phyloP scores from a whole-genome alignment of 192 early-diverging fungal genomes.

The Coemansia sp. region DNA sequence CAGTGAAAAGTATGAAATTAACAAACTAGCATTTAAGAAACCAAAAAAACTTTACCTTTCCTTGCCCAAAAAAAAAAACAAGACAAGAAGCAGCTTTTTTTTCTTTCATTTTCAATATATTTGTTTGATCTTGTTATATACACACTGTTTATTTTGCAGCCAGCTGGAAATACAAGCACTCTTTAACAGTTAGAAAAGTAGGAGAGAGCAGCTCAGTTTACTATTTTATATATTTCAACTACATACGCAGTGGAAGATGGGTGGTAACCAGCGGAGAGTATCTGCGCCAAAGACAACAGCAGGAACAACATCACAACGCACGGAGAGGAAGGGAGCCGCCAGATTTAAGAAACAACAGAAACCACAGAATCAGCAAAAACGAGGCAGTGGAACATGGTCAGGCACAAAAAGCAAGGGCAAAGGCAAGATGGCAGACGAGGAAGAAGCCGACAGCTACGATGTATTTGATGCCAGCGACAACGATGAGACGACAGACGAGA shows the following conservation, averaged over 20 bases:
- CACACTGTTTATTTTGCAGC: too few species aligned
- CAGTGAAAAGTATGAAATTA: too few species aligned
- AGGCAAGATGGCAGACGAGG: not conserved
- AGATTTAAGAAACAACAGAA: too few species aligned
- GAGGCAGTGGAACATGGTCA: not conserved
- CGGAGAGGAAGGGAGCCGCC: conserved; percentile 1
- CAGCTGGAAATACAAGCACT: too few species aligned
- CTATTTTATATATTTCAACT: too few species aligned
- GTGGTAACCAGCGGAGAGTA: conserved; percentile 18
- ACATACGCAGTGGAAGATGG: conserved; percentile 11
- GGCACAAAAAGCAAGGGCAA: not conserved
- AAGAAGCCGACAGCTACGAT: conserved; percentile 6
- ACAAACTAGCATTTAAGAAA: too few species aligned
- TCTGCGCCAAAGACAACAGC: conserved; percentile 12
- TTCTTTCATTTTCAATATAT: not conserved
- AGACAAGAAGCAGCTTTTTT: not conserved
- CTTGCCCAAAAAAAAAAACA: not conserved
- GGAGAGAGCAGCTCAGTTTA: too few species aligned
- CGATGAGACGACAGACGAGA: conserved; percentile 5
- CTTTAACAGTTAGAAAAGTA: too few species aligned
- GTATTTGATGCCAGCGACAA: conserved; percentile 20
- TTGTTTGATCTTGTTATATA: not conserved
- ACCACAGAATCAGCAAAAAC: not conserved
- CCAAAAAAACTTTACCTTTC: not conserved
- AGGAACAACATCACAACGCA: conserved; percentile 12